Base-by-base conservation (phyloP, 2,329 filamentous ascomycete genomes). In the Cladophialophora immunda region DNA sequence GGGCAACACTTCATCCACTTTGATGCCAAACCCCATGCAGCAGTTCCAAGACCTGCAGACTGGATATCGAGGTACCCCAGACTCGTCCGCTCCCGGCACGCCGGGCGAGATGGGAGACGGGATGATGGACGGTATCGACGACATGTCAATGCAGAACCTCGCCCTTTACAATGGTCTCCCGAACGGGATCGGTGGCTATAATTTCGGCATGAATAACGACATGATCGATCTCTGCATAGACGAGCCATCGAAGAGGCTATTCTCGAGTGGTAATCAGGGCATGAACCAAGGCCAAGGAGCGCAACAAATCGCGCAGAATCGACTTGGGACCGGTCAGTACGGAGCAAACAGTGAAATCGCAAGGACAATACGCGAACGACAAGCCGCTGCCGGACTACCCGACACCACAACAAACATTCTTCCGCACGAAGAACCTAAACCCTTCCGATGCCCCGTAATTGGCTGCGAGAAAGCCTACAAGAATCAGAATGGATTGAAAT, bases 401-500 rank as follows among this genome's bases (percentile, higher is more conserved):
- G 82, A 84, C 70, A 81, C 79, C 36, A 80, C 78, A 29, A 73
- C 73, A 17, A 77, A 78, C 29, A 74, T 81, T 66, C 77, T 80
- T 76, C 85, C 87, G 66, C 90, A 90, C 17, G 94, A 98, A 77
- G 94, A 99, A 77, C 93, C 96, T 75, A 99, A 98, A 81, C 95
- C 95, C 0, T 99, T 97, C 85, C 92, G 94, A 78, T 99, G 95
- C 75, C 95, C 95, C 1, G 95, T 99, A 58, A 97, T 99, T 77
- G 95, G 95, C 5, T 99, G 95, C 76, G 95, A 73, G 57, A 99
- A 99, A 84, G 94, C 95, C 0, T 99, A 99, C 83, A 99, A 99
- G 85, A 99, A 99, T 79, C 95, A 98, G 78, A 99, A 99, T 73
- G 95, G 95, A 58, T 85, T 99, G 64, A 99, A 98, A 87, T 99